Base-by-base conservation (phyloP, 768 basidiomycete species). In the Leccinum subgranulosum region DNA sequence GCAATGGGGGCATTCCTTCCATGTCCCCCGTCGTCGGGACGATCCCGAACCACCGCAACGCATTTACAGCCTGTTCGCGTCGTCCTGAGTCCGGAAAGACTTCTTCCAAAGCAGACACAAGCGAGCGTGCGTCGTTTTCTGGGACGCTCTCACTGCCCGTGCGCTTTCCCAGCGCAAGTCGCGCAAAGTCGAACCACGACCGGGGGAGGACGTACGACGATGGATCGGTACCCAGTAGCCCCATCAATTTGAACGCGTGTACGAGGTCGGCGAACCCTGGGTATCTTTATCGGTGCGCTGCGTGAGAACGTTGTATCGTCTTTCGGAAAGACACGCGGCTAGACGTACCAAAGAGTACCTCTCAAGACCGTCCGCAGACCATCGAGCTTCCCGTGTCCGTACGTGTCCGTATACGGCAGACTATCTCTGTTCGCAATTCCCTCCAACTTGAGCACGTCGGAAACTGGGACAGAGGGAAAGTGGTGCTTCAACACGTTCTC, bases 341-440 rank as follows among this genome's bases (percentile, higher is more conserved):
- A 5, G 17, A 53, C 75, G 50, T 58, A 88, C 86, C 94, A 81
- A 46, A 97, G 70, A 0, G 95, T 97, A 5, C 95, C 95, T 33
- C 95, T 80, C n/a, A n/a, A n/a, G n/a, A n/a, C n/a, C n/a, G n/a
- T n/a, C n/a, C n/a, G n/a, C n/a, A n/a, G n/a, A n/a, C 68, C 69
- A 0, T 75, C 65, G 6, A 75, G 59, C 15, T 64, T 51, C 1
- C 76, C 77, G 3, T 93, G 75, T 0, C 78, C 75, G 70, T 97
- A 97, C 3, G 81, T 79, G 6, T 77, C 71, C 0, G 79, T 78
- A 66, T 98, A 96, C 0, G 79, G 73, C 10, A 94, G 64, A 62
- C 90, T 92, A 66, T 95, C 82, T 28, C 94, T 76, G 69, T 98
- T 98, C 23, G 94, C 85, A 2, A 95, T 71, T 0, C 94, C 94